phyloP scores from a whole-genome alignment of 306 rosid genomes.

The Trichosanthes truncata region DNA sequence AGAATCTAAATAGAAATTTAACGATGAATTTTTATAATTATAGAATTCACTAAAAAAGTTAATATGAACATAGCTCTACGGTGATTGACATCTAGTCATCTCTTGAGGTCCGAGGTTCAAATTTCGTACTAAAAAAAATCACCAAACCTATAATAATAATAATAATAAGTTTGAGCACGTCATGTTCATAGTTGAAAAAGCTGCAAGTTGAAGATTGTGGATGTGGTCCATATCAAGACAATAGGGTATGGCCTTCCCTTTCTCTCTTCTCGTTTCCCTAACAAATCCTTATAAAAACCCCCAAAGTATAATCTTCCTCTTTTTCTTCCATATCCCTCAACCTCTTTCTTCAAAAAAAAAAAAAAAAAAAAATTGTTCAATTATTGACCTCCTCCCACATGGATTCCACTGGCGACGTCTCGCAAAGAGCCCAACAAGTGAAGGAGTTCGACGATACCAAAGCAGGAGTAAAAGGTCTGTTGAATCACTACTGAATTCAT shows the following conservation, averaged over 20 bases:
- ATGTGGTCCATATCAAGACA: not conserved
- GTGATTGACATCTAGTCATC: too few relatives aligned
- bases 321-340: not conserved
- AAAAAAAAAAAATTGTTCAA: not conserved
- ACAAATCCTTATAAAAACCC: not conserved
- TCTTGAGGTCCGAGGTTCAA: too few relatives aligned
- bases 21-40: too few relatives aligned
- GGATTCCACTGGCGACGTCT: not conserved
- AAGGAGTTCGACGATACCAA: slow-evolving; percentile 60
- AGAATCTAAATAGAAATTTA: too few relatives aligned
- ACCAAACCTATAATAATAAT: too few relatives aligned
- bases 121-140: too few relatives aligned
- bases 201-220: not conserved
- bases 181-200: not conserved
- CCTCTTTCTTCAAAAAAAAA: not conserved
- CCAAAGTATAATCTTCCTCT: too few relatives aligned
- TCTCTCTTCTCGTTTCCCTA: not conserved
- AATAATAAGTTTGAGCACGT: too few relatives aligned
- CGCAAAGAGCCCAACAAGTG: slow-evolving; percentile 50
- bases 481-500: not conserved
- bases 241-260: not conserved
- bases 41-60: too few relatives aligned
- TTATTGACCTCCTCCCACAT: not conserved
- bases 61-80: too few relatives aligned
- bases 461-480: slow-evolving; percentile 66